Evolutionary conservation across 805 yeast species (phyloP).

Genomic region (Saturnispora zaruensis): DNA sequence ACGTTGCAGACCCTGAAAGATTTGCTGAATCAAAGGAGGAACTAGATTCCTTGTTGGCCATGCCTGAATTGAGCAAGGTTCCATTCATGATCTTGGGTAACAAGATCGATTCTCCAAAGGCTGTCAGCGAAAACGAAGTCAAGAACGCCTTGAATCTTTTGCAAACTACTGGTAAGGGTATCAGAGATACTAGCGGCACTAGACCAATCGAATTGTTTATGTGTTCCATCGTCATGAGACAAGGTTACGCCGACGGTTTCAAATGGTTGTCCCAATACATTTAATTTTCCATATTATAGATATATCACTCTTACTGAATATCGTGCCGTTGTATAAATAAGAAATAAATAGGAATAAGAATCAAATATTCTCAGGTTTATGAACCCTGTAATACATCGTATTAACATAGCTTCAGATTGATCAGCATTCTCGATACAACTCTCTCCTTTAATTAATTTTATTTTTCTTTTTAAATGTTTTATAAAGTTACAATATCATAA

Average conservation of each 20-base stretch:
- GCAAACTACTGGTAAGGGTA: constrained; percentile 86
- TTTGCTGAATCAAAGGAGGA: constrained; percentile 92
- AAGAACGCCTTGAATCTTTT: constrained; percentile 82
- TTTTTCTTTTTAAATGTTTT: neutral
- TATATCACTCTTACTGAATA: neutral
- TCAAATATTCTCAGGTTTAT: neutral
- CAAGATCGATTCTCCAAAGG: constrained; percentile 90
- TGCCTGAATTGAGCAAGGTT: constrained; percentile 81
- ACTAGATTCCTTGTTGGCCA: constrained; percentile 84
- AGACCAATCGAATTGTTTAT: constrained; percentile 95
- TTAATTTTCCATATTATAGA: constrained; percentile 27
- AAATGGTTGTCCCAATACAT: constrained; percentile 97
- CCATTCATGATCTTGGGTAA: constrained; percentile 94
- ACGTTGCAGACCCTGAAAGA: constrained; percentile 94
- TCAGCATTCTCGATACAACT: no score
- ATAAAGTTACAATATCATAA: neutral
- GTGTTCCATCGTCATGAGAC: constrained; percentile 98
- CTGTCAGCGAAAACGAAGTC: constrained; percentile 90
- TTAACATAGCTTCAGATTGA: no score
- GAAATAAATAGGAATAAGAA: neutral
- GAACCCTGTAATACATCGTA: no score
- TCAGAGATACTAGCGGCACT: constrained; percentile 53
- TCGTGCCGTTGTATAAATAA: neutral
- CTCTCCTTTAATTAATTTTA: neutral
- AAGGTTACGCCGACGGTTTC: constrained; percentile 97